These are phyloP conservation scores for Schizophyllum amplum DNA, from an alignment of 1,284 basidiomycete species.

Conservation along the genomic window DNA sequence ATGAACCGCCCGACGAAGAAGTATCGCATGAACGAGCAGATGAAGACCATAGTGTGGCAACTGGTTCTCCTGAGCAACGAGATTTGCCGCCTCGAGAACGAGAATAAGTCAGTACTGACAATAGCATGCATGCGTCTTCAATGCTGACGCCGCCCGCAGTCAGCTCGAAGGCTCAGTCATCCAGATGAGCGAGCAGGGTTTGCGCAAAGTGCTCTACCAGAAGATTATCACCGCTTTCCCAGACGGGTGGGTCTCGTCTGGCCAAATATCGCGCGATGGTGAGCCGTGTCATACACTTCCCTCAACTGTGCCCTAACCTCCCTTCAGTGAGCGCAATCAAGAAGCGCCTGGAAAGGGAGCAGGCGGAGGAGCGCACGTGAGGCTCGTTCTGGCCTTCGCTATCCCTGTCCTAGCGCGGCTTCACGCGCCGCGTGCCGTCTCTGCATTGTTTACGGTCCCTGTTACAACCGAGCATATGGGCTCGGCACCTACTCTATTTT, in stretches of 20 bases:
- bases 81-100: slow-evolving; percentile 71
- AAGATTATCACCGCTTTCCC: slow-evolving; percentile 70
- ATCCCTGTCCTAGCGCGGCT: background rate
- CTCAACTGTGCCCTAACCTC: background rate
- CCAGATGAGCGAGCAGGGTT: slow-evolving; percentile 71
- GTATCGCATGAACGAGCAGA: slow-evolving; percentile 65
- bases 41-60: slow-evolving; percentile 73
- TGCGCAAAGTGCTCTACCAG: slow-evolving; percentile 70
- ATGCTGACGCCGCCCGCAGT: slow-evolving; percentile 26
- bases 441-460: no score
- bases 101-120: slow-evolving; percentile 81
- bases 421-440: no score
- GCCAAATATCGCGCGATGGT: slow-evolving; percentile 53
- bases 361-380: slow-evolving; percentile 38
- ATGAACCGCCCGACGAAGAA: slow-evolving; percentile 60
- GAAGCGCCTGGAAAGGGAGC: slow-evolving; percentile 62
- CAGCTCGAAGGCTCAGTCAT: slow-evolving; percentile 56
- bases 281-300: slow-evolving; percentile 13
- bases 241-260: slow-evolving; percentile 63
- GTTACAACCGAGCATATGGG: no score
- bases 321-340: slow-evolving; percentile 37
- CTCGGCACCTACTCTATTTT: background rate
- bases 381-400: no score
- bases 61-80: slow-evolving; percentile 75
- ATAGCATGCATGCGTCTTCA: slow-evolving; percentile 3